A percentile compares a stretch with the other conserved stretches of the same genome.
phyloP scores from a whole-genome alignment of 2,329 filamentous ascomycete species.

The Fusarium lateritium region DNA sequence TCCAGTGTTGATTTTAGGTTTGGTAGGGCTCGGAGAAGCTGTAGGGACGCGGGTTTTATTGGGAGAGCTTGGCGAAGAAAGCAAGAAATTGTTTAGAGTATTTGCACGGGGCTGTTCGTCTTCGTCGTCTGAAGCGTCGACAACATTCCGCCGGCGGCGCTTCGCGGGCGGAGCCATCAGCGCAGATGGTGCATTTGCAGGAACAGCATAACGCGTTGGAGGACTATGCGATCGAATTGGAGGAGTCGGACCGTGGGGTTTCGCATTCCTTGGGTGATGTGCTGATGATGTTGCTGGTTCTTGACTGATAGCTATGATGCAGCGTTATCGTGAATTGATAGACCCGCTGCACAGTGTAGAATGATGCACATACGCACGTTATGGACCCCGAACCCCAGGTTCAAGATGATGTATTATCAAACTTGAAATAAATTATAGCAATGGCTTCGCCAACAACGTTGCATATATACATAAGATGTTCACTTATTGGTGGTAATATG shows the following conservation, averaged over 20 bases:
- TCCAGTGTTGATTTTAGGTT: constrained; percentile 45
- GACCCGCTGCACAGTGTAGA: constrained; percentile 38
- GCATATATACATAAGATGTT: neutral
- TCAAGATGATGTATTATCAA: no score
- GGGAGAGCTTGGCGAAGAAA: constrained; percentile 66
- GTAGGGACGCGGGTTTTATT: constrained; percentile 52
- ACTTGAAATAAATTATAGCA: neutral
- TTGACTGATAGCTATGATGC: constrained; percentile 39
- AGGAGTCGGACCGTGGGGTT: constrained; percentile 3
- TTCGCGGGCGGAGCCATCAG: constrained; percentile 72
- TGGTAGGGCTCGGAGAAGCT: constrained; percentile 60
- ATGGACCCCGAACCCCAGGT: neutral
- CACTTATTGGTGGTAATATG: neutral
- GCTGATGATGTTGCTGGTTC: constrained; percentile 37
- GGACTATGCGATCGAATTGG: constrained; percentile 14
- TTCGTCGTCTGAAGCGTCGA: constrained; percentile 66
- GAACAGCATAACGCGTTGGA: constrained; percentile 43
- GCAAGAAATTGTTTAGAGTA: constrained; percentile 67
- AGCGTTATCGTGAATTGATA: constrained; percentile 35
- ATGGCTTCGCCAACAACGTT: neutral
- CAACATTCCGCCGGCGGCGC: constrained; percentile 70
- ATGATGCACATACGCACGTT: constrained; percentile 13
- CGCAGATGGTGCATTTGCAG: constrained; percentile 52
- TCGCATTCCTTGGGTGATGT: constrained; percentile 7
- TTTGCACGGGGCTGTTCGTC: constrained; percentile 61